A percentile compares a stretch with the other conserved stretches of the same genome.
Evolutionary conservation across 345 rosid genomes (phyloP).

Genomic region (Citrus unshiu): DNA sequence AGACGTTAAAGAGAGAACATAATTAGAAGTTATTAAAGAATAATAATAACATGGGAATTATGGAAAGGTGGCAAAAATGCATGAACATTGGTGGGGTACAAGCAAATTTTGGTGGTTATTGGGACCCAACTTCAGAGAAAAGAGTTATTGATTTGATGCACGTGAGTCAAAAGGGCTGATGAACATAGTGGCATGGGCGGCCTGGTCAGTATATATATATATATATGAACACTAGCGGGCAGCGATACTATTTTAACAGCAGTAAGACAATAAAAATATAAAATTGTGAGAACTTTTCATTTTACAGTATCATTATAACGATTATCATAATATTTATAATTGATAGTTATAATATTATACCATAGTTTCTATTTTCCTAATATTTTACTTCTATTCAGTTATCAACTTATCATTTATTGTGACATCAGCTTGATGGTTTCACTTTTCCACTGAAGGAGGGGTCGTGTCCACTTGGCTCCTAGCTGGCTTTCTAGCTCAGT

Average conservation of each 20-base stretch:
- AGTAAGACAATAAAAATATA: no score
- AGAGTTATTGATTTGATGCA: constrained; percentile 19
- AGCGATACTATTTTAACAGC: no score
- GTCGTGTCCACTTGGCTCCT: not conserved
- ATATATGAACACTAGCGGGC: no score
- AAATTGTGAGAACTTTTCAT: no score
- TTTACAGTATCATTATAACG: no score
- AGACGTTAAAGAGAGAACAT: constrained; percentile 11
- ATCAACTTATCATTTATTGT: not conserved
- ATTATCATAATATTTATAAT: no score
- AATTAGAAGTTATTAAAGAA: not conserved
- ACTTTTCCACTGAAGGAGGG: not conserved
- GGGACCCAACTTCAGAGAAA: constrained; percentile 16
- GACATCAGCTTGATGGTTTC: constrained; percentile 27
- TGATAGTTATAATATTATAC: no score
- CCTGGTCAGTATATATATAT: constrained; percentile 5
- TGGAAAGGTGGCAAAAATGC: constrained; percentile 20
- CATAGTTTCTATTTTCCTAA: no score
- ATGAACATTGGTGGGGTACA: constrained; percentile 20
- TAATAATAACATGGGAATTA: not conserved
- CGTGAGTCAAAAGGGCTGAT: constrained; percentile 49
- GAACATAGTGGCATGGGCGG: constrained; percentile 33
- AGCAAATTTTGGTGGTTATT: constrained; percentile 22
- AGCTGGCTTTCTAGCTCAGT: not conserved
- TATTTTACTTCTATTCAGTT: no score